Conservation (phyloP, 495 filamentous ascomycete genomes). For the Hyaloscypha bicolor region DNA sequence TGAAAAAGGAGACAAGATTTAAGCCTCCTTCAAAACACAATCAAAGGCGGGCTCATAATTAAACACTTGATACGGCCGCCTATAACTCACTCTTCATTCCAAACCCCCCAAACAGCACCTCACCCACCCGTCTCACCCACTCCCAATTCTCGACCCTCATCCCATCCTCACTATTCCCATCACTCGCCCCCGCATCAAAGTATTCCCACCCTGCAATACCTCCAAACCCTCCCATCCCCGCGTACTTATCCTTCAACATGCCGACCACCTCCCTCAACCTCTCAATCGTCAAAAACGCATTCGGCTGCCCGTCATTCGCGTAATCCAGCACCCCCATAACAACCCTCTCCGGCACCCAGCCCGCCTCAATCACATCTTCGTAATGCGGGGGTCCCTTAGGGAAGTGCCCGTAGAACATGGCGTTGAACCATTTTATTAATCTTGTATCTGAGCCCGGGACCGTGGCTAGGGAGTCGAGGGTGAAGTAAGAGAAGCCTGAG, state of each 20-base stretch:
- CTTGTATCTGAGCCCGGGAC: constrained; percentile 34
- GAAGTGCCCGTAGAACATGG: constrained; percentile 49
- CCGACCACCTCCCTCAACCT: constrained; percentile 29
- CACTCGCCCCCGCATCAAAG: constrained; percentile 39
- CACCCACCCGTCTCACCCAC: constrained; percentile 34
- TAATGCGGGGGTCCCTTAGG: constrained; percentile 36
- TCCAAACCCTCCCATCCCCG: constrained; percentile 33
- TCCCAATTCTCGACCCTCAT: constrained; percentile 23
- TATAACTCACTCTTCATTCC: neutral
- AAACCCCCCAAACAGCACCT: constrained; percentile 11
- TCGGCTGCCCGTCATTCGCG: constrained; percentile 35
- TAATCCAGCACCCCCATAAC: constrained; percentile 45
- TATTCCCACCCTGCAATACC: constrained; percentile 53
- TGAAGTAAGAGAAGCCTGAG: constrained; percentile 44
- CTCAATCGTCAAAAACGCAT: constrained; percentile 36
- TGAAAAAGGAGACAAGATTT: no score
- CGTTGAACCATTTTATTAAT: constrained; percentile 43
- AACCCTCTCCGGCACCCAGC: constrained; percentile 42
- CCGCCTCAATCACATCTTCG: constrained; percentile 39
- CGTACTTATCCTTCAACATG: constrained; percentile 18
- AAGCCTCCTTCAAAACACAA: no score
- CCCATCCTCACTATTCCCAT: constrained; percentile 20
- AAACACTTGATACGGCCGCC: no score
- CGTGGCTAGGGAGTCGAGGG: constrained; percentile 35
- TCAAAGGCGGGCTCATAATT: no score